Conservation (phyloP, 2,329 filamentous ascomycete genomes). For the Phialocephala sp. region DNA sequence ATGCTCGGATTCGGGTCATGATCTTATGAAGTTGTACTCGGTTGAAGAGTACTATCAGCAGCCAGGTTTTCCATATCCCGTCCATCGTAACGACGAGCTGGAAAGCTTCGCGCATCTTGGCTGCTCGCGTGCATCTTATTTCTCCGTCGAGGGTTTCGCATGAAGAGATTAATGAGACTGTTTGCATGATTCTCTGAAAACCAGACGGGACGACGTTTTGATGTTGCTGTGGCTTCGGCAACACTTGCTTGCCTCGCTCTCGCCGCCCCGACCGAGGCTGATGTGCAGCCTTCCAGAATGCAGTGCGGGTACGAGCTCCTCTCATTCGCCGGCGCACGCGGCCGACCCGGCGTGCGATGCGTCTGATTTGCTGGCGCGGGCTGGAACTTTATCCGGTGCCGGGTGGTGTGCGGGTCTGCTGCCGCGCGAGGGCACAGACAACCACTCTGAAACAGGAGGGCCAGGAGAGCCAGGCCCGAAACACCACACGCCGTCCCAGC, state of each 20-base stretch:
- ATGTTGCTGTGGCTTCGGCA: background rate
- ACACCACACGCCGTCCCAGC: slow-evolving; percentile 2
- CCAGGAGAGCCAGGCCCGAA: slow-evolving; percentile 3
- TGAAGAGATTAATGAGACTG: slow-evolving; percentile 18
- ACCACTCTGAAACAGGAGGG: slow-evolving; percentile 11
- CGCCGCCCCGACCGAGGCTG: background rate
- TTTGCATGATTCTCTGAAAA: slow-evolving; percentile 17
- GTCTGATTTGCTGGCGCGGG: background rate
- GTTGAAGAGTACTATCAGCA: background rate
- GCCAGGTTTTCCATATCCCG: background rate
- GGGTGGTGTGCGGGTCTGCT: background rate
- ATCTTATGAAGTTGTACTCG: background rate
- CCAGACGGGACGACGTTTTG: slow-evolving; percentile 5
- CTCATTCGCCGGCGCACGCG: background rate
- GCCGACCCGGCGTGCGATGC: background rate
- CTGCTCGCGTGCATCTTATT: slow-evolving; percentile 7
- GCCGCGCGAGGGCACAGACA: slow-evolving; percentile 13
- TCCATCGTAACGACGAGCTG: background rate
- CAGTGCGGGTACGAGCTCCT: background rate
- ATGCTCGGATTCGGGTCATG: background rate
- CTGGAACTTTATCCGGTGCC: slow-evolving; percentile 8
- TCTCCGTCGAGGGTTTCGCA: slow-evolving; percentile 11
- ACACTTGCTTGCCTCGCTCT: background rate
- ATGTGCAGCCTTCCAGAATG: background rate
- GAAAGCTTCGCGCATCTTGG: background rate